phyloP scores from a whole-genome alignment of 352 stramenopile species.

The Pythium aquatile region DNA sequence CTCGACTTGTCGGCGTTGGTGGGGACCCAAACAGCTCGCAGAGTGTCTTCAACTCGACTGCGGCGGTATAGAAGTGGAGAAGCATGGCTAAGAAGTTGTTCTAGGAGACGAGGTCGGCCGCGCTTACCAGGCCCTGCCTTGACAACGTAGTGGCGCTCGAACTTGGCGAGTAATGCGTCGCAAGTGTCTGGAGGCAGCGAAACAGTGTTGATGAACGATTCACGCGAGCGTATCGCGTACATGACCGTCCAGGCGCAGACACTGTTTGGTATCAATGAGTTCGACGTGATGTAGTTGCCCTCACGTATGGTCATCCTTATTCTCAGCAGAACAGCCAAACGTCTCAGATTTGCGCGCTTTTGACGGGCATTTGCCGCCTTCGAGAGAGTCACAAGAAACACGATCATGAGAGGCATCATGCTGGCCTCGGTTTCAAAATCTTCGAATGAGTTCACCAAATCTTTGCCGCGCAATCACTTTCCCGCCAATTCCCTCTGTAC shows the following conservation, averaged over 20 bases:
- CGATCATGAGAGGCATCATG: no score
- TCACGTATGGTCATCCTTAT: not conserved
- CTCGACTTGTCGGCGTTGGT: not conserved
- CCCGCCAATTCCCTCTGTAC: not conserved
- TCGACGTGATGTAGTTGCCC: not conserved
- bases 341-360: no score
- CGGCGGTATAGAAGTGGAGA: slow-evolving; percentile 11
- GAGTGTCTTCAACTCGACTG: slow-evolving; percentile 8
- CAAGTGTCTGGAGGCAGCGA: slow-evolving; percentile 8
- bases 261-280: not conserved
- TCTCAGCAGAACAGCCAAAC: not conserved
- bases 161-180: not conserved
- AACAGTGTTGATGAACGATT: slow-evolving; percentile 12
- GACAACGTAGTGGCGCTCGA: not conserved
- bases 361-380: not conserved
- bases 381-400: not conserved
- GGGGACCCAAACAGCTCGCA: slow-evolving; percentile 7
- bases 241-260: not conserved
- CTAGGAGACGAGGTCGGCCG: not conserved
- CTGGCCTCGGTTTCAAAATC: no score
- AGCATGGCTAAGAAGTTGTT: slow-evolving; percentile 2
- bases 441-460: not conserved
- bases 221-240: not conserved
- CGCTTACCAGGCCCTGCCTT: no score
- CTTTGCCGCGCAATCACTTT: not conserved